Evolutionary conservation across 345 rosid genomes (phyloP).

Genomic region (Syzygium oleosum): DNA sequence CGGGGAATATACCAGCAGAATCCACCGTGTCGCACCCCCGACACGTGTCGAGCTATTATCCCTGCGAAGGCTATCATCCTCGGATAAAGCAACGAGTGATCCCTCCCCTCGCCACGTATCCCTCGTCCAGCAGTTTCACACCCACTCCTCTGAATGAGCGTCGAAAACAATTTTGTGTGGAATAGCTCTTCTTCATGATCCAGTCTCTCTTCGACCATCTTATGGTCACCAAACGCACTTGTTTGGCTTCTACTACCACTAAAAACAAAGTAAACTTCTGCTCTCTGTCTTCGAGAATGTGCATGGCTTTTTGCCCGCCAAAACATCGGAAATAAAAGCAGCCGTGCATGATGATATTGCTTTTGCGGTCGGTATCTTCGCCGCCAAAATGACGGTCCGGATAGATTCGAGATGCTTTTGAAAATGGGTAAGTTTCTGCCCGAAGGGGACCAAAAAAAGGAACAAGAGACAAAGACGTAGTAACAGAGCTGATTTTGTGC

Average conservation of each 20-base stretch:
- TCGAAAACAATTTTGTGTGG: constrained; percentile 4
- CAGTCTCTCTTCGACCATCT: background rate
- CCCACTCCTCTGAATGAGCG: constrained; percentile 1
- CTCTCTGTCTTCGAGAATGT: background rate
- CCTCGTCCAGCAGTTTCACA: constrained; percentile 11
- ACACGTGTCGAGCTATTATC: constrained; percentile 49
- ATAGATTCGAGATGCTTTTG: background rate
- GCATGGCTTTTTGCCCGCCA: background rate
- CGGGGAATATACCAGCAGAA: constrained; percentile 42
- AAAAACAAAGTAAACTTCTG: background rate
- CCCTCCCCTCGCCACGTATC: constrained; percentile 32
- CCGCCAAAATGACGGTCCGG: background rate
- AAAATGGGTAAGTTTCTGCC: background rate
- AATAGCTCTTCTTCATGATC: constrained; percentile 10
- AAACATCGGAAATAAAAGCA: background rate
- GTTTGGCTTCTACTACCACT: background rate
- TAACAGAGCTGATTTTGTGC: background rate
- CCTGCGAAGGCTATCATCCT: constrained; percentile 48
- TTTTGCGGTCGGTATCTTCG: background rate
- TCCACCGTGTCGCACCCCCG: constrained; percentile 4
- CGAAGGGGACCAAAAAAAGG: background rate
- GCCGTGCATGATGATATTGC: background rate
- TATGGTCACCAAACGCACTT: background rate
- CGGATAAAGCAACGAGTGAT: constrained; percentile 66
- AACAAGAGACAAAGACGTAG: background rate